Conservation (phyloP, 805 yeast genomes). For the Kazachstania bromeliacearum region DNA sequence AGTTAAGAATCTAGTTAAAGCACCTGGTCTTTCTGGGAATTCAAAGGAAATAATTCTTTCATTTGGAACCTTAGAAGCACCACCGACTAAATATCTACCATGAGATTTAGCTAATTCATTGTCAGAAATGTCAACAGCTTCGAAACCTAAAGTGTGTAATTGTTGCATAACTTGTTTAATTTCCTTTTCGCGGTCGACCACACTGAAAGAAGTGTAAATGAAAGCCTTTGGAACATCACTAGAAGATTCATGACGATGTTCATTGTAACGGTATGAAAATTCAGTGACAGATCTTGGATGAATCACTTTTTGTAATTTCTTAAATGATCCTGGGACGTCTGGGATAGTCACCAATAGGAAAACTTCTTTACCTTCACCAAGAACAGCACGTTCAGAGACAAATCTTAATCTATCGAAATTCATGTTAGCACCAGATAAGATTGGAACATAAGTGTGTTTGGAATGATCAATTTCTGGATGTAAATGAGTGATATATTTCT, state of each 20-base stretch:
- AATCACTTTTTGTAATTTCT: conserved; percentile 61
- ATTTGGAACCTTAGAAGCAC: conserved; percentile 59
- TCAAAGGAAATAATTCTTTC: conserved; percentile 80
- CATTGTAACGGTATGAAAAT: conserved; percentile 75
- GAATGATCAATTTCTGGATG: conserved; percentile 68
- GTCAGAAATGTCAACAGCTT: conserved; percentile 76
- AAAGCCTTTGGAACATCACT: conserved; percentile 48
- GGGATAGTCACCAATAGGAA: conserved; percentile 86
- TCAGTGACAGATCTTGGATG: conserved; percentile 90
- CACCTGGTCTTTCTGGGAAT: conserved; percentile 97
- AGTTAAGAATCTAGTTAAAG: conserved; percentile 69
- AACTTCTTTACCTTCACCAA: conserved; percentile 98
- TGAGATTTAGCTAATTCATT: conserved; percentile 94
- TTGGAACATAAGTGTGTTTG: conserved; percentile 65
- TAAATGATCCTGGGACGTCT: conserved; percentile 86
- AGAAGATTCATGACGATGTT: conserved; percentile 28
- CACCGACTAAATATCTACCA: conserved; percentile 94
- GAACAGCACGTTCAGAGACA: conserved; percentile 91
- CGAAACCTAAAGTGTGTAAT: conserved; percentile 55
- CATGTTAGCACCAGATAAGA: conserved; percentile 95
- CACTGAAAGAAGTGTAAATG: conserved; percentile 82
- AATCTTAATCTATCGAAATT: conserved; percentile 93
- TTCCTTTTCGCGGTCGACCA: conserved; percentile 66
- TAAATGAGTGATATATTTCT: conserved; percentile 53
- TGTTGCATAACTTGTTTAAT: conserved; percentile 51